Evolutionary conservation across 768 basidiomycete genomes (phyloP).

Genomic region (Mycena maculata): DNA sequence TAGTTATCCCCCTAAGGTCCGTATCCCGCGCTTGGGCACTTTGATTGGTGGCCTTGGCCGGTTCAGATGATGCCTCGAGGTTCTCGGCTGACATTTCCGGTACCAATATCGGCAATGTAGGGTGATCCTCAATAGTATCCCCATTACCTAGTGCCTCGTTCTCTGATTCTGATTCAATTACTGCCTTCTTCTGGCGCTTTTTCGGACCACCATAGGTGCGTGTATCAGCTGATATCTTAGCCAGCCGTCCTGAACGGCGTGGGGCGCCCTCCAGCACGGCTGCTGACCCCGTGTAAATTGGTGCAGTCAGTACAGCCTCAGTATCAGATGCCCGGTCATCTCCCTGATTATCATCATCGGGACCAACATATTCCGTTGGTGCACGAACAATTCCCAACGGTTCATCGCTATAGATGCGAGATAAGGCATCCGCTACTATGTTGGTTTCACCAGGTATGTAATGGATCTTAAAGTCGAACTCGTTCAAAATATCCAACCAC

Average conservation of each 20-base stretch:
- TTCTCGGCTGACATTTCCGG: background rate
- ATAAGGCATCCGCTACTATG: slow-evolving; percentile 46
- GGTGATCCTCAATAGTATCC: background rate
- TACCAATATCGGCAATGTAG: too few relatives aligned
- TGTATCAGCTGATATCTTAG: background rate
- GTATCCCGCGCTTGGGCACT: too few relatives aligned
- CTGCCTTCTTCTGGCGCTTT: background rate
- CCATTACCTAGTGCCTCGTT: background rate
- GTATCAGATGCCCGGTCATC: background rate
- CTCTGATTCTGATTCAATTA: too few relatives aligned
- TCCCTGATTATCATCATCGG: background rate
- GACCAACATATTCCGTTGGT: slow-evolving; percentile 20
- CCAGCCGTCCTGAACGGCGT: background rate
- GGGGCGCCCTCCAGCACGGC: slow-evolving; percentile 28
- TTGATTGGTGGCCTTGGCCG: too few relatives aligned
- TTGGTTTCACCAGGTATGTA: slow-evolving; percentile 48
- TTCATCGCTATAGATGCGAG: slow-evolving; percentile 36
- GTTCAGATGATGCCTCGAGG: background rate
- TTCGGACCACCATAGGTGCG: slow-evolving; percentile 8
- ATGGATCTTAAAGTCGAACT: slow-evolving; percentile 41
- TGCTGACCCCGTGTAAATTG: slow-evolving; percentile 23
- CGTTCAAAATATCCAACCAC: slow-evolving; percentile 49
- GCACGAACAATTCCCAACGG: slow-evolving; percentile 22
- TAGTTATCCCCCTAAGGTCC: background rate
- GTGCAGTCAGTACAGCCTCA: slow-evolving; percentile 19